Percentiles rank a stretch among this genome's conserved stretches.
These are phyloP conservation scores for Talaromyces verruculosus DNA, from an alignment of 2,329 filamentous ascomycete genomes.

Conservation along the genomic window DNA sequence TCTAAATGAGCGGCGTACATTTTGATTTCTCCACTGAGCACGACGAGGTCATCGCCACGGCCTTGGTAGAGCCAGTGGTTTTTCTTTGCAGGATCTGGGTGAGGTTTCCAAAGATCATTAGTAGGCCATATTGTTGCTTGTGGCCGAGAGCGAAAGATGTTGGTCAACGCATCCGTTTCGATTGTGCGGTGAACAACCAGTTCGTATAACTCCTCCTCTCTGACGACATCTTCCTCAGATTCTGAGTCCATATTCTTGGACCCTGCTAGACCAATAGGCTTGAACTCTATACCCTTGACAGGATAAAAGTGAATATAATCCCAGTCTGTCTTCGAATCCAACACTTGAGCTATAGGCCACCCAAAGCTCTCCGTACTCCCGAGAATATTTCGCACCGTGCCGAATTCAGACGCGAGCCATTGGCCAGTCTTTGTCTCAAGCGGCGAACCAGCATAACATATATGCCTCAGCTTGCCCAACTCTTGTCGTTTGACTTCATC, in stretches of 20 bases:
- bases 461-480: slow-evolving; percentile 22
- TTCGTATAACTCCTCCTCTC: slow-evolving; percentile 25
- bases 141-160: slow-evolving; percentile 26
- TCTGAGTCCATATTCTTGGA: background rate
- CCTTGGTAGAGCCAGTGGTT: slow-evolving; percentile 30
- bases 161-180: slow-evolving; percentile 24
- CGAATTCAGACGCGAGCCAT: slow-evolving; percentile 25
- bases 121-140: slow-evolving; percentile 26
- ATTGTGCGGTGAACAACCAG: slow-evolving; percentile 26
- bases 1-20: slow-evolving; percentile 28
- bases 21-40: slow-evolving; percentile 25
- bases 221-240: slow-evolving; percentile 4
- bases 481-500: slow-evolving; percentile 21
- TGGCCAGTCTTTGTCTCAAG: slow-evolving; percentile 29
- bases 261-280: slow-evolving; percentile 1
- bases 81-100: slow-evolving; percentile 23
- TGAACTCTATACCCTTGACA: slow-evolving; percentile 22
- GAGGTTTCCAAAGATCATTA: slow-evolving; percentile 28
- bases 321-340: slow-evolving; percentile 23
- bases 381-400: slow-evolving; percentile 20
- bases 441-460: slow-evolving; percentile 29
- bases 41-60: slow-evolving; percentile 26
- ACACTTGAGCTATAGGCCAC: slow-evolving; percentile 23
- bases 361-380: slow-evolving; percentile 29
- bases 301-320: slow-evolving; percentile 26